Conservation (phyloP, 805 yeast species). For the Lachancea thermotolerans region DNA sequence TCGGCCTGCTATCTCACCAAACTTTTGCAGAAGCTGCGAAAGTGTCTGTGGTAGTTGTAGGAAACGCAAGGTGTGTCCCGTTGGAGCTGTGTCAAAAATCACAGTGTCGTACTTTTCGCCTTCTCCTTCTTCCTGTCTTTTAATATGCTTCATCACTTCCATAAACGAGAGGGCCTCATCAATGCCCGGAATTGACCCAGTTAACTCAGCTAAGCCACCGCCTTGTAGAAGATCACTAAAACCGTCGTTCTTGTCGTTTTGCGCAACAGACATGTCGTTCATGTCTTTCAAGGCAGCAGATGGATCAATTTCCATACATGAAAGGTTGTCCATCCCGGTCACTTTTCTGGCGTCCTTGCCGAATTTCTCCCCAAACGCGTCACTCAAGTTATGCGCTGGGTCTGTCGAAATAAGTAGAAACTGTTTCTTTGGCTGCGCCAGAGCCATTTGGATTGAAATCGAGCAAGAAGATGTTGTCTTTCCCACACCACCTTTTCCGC, state of each 20-base stretch:
- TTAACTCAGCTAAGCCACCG: conserved; percentile 61
- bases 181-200: conserved; percentile 94
- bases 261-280: conserved; percentile 41
- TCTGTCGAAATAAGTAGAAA: conserved; percentile 91
- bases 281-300: conserved; percentile 88
- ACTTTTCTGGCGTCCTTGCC: conserved; percentile 95
- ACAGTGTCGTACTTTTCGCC: conserved; percentile 67
- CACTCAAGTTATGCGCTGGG: conserved; percentile 97
- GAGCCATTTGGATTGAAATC: conserved; percentile 87
- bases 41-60: conserved; percentile 90
- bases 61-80: conserved; percentile 95
- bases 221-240: conserved; percentile 30
- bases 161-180: conserved; percentile 97
- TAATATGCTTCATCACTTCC: conserved; percentile 96
- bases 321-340: conserved; percentile 78
- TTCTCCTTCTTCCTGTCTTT: conserved; percentile 50
- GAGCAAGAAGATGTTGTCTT: conserved; percentile 97
- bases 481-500: conserved; percentile 99
- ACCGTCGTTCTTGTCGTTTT: conserved; percentile 37
- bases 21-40: conserved; percentile 78
- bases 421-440: conserved; percentile 68
- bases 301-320: conserved; percentile 99
- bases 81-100: conserved; percentile 98
- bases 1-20: conserved; percentile 76
- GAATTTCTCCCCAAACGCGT: conserved; percentile 97